Evolutionary conservation across 352 stramenopile genomes (phyloP), one percentile per base, ranked within the genome.

Genomic region (Phytophthora brassicae): DNA sequence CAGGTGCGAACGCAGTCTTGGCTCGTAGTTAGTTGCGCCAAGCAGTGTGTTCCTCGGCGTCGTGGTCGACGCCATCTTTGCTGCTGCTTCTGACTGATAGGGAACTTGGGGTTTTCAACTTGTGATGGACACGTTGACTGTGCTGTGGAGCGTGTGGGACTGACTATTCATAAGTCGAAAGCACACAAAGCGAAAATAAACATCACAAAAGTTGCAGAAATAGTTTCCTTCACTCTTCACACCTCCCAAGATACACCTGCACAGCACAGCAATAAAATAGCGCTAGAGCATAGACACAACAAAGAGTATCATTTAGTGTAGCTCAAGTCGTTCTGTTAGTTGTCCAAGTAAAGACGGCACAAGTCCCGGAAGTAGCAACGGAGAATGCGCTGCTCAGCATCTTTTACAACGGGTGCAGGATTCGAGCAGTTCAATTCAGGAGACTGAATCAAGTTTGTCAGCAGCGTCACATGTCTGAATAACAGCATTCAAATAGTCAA

Each of bases 381-480:
- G 45, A 94, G 50, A 67, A 94, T 88, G 17, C 85, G 85, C 55
- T 91, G 79, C 68, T 92, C 74, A 16, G 86, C 70, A 16, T 89
- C 77, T 51, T 88, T 86, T 33, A 89, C 72, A 19, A 91, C 79
- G 4, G 69, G 60, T 31, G 64, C 50, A 0, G 85, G 80, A 56
- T 92, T 94, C 36, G 81, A 91, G 47, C 72, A 80, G 66, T 94
- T 94, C 39, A 94, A 51, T 62, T 94, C 85, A 3, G 85, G 85
- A 3, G 81, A 91, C 70, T 94, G 85, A 59, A 94, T 88, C 28
- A 94, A 59, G 54, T 91, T 83, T 26, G 83, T 92, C 24, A 94
- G 60, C n/a, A 94, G 63, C 48, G 77, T 86, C 20, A 94, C 77
- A 52, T 87, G 70, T 56, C 84, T 89, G 44, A 17, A 41, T 19